Base-by-base conservation (phyloP, 371 early-diverging fungal species). In the Nosema granulosis region DNA sequence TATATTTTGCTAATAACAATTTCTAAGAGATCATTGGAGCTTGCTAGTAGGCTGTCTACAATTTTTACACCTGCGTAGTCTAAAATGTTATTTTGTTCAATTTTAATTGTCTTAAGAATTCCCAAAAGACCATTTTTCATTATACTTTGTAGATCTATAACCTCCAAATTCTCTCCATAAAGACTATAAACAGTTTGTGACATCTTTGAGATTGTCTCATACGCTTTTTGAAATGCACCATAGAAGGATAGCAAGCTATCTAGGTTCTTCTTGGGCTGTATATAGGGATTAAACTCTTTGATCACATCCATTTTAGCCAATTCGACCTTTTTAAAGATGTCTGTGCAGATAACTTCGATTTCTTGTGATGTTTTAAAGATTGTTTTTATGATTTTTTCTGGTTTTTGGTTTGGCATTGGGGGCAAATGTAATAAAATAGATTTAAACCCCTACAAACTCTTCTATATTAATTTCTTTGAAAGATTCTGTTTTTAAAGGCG, bases 231-330 rank as follows among this genome's bases (percentile, higher is more conserved):
- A 52, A 76, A 80, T 18, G 35, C 54, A 12, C 71, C 43, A 43
- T 76, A 76, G 31, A 80, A 80, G 16, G 37, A 24, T 24, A 76
- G 34, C 4, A 77, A 49, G 24, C 26, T 38, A 28, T 56, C 43
- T n/a, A 76, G 58, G 43, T 73, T 76, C 69, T 32, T 66, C 59
- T 77, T 80, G 29, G 80, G 80, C n/a, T 68, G 38, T 31, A 71
- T 79, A 68, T 54, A 71, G 4, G 75, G 69, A 43, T 68, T 79
- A 52, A 79, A 75, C 59, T 58, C 50, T 29, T 72, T 71, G 6
- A 75, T 50, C 4, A 38, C 71, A n/a, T 56, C 31, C 35, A 62
- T 38, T 28, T 79, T 29, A 29, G 68, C 70, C 26, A 12, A 13
- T 29, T 63, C 56, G 0, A 76, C 35, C 1, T 26, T n/a, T 54